Evolutionary conservation across 768 basidiomycete species (phyloP).

Genomic region (Collybia mongolica): DNA sequence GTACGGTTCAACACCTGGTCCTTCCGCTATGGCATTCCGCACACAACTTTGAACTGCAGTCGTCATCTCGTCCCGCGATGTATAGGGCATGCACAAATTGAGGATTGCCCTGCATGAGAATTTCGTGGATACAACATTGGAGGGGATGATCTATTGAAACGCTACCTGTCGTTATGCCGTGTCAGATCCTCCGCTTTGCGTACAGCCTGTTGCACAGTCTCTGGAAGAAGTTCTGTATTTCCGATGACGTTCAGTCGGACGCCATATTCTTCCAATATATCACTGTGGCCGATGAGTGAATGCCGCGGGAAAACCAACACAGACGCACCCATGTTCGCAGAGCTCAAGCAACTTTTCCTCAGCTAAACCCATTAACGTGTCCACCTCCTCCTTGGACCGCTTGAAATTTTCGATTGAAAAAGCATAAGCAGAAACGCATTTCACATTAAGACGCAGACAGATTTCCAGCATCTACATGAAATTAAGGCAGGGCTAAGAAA

Average conservation of each 20-base stretch:
- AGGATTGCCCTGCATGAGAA: constrained; percentile 64
- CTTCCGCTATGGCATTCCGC: constrained; percentile 31
- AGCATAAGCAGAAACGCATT: constrained; percentile 92
- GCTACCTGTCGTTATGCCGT: constrained; percentile 63
- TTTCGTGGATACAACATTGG: background rate
- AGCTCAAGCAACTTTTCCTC: constrained; percentile 76
- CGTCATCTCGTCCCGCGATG: constrained; percentile 89
- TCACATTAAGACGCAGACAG: constrained; percentile 76
- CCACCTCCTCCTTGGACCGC: constrained; percentile 81
- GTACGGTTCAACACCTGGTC: constrained; percentile 5
- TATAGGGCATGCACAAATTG: constrained; percentile 92
- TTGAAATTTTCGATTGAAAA: constrained; percentile 98
- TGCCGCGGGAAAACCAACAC: background rate
- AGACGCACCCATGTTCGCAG: constrained; percentile 72
- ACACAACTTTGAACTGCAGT: constrained; percentile 64
- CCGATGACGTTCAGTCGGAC: constrained; percentile 87
- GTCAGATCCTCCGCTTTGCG: constrained; percentile 77
- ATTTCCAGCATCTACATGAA: constrained; percentile 75
- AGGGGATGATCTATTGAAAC: constrained; percentile 13
- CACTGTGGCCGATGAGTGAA: constrained; percentile 39
- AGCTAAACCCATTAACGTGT: constrained; percentile 83
- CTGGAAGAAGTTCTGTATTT: constrained; percentile 70
- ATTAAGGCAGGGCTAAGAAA: constrained; percentile 10
- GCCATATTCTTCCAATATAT: constrained; percentile 77
- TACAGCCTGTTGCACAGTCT: constrained; percentile 67